Evolutionary conservation across 768 basidiomycete genomes (phyloP), one percentile per base, ranked within the genome.

Genomic region (Hydnum rufescens): DNA sequence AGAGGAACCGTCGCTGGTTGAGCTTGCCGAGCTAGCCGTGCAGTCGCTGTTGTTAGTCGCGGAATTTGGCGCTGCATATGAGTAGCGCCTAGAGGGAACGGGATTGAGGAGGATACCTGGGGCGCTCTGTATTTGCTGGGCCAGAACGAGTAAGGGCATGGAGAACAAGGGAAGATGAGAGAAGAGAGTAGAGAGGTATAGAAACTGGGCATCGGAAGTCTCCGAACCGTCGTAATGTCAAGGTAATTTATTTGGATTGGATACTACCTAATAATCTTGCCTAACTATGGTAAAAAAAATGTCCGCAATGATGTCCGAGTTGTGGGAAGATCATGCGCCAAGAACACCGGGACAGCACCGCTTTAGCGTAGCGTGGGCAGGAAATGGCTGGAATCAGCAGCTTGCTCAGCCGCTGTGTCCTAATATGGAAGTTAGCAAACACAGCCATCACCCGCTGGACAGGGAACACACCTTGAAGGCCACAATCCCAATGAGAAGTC

Each of bases 401-500:
- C 64, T 57, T 82, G 80, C 57, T 76, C 63, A n/a, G 67, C 69
- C 0, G 73, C 66, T 2, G 77, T 74, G 70, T 83, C 63, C 82
- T 83, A 55, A 18, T 25, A 48, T 13, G 18, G 8, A 42, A 31
- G 46, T 39, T 22, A 39, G 36, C 36, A 13, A 1, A 13, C 13
- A 13, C 36, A 39, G 31, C 23, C 4, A 19, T 5, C 19, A 28
- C 2, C 30, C 29, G 19, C 39, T 32, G 19, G 4, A 54, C 8
- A n/a, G 32, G 34, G 51, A 19, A 2, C 44, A 8, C 58, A 82
- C 84, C 71, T 89, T 90, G 72, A 89, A 90, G 1, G 74, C 76
- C 25, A 74, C 77, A 2, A 89, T 61, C 19, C 89, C 85, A 23
- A 89, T 77, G 22, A 92, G 66, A 50, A 92, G 64, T 0, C 83